These are phyloP conservation scores for Otatea glauca DNA, from an alignment of 176 grass and related monocot genomes.

Conservation along the genomic window DNA sequence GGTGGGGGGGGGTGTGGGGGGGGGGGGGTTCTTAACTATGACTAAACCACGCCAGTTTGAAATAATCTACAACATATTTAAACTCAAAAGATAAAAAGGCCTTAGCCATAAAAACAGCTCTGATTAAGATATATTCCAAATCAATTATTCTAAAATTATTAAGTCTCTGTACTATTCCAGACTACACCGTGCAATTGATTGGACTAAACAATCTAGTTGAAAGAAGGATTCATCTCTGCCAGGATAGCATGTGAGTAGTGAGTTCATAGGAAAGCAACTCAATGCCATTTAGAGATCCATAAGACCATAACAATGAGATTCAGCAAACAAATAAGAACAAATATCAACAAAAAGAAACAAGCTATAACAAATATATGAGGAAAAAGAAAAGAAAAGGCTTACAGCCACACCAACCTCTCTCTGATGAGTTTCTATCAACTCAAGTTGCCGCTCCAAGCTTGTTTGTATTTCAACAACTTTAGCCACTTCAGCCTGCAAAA, in stretches of 20 bases:
- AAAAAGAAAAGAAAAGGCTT: slow-evolving; percentile 15
- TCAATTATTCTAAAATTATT: background rate
- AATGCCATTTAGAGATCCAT: background rate
- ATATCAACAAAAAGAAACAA: slow-evolving; percentile 1
- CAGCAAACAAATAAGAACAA: slow-evolving; percentile 12
- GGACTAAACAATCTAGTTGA: background rate
- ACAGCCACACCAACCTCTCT: slow-evolving; percentile 60
- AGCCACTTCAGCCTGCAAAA: slow-evolving; percentile 91
- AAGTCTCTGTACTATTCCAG: background rate
- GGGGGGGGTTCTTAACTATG: background rate
- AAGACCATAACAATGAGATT: slow-evolving; percentile 10
- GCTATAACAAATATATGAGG: background rate
- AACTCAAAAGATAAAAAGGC: background rate
- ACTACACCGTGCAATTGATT: background rate
- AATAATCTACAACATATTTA: background rate
- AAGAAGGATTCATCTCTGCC: background rate
- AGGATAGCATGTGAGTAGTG: background rate
- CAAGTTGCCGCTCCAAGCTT: slow-evolving; percentile 88
- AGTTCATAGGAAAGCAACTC: background rate
- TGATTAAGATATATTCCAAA: background rate
- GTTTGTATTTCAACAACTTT: slow-evolving; percentile 99
- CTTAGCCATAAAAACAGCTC: background rate
- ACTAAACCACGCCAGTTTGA: background rate
- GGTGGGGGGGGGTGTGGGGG: too few relatives aligned
- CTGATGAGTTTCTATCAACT: slow-evolving; percentile 99